Evolutionary conservation across 2,329 filamentous ascomycete species (phyloP), one percentile per base, ranked within the genome.

Genomic region (Trichoderma endophyticum): DNA sequence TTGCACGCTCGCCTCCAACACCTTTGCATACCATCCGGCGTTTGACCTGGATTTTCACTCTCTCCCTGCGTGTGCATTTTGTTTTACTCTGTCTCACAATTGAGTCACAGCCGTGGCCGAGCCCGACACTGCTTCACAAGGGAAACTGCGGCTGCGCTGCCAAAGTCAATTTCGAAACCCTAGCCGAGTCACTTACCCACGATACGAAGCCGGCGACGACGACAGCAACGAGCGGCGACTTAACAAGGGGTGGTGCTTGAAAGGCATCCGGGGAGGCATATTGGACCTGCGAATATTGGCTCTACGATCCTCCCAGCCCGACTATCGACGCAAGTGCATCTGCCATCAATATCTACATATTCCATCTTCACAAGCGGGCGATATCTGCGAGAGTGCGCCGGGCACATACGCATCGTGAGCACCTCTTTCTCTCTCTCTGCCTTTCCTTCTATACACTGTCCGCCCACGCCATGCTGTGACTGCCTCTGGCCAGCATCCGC

Each of bases 21-120:
- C 26, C 65, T 39, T 65, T 61, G 71, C 71, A 72, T 72, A 61
- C 71, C 71, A 70, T 72, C 71, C 71, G 34, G 57, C 56, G 24
- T 60, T 64, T 70, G 66, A 64, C 71, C 62, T 72, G 64, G 65
- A 43, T 63, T 30, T 67, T 56, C 30, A n/a, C 59, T 64, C 48
- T 11, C 43, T 61, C 69, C 59, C 71, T 72, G 59, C 71, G 66
- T 72, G 69, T 65, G 64, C 30, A 34, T 60, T 54, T 62, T 43
- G 64, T 68, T 68, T 72, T 56, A 68, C 64, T 48, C 32, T 72
- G 71, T 72, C 71, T 72, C 48, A 48, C 68, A 63, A 69, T 68
- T 72, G 71, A 69, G 63, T 72, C 71, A 68, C 54, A 6, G 54
- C 39, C 30, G 36, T 34, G 28, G 43, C 61, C 18, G 48, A 66